Evolutionary conservation across 129 eudicot species (phyloP).

Genomic region (Saposhnikovia divaricata): DNA sequence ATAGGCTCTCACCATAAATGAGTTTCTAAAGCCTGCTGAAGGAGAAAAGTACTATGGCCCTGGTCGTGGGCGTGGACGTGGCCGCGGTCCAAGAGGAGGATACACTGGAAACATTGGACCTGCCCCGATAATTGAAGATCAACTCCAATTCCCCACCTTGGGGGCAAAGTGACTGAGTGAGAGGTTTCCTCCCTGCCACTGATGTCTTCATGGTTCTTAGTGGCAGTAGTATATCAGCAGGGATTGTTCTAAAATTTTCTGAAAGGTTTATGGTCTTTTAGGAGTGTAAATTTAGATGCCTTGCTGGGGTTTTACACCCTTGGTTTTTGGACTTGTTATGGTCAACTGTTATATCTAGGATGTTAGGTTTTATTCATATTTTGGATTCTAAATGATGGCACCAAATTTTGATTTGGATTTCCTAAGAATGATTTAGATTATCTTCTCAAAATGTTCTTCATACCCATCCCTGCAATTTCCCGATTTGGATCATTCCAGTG

Average conservation of each 20-base stretch:
- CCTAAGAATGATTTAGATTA: conserved; percentile 12
- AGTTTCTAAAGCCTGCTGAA: conserved; percentile 72
- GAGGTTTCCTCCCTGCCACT: neutral
- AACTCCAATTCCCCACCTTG: conserved; percentile 68
- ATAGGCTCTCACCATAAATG: conserved; percentile 72
- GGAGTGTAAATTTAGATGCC: conserved; percentile 52
- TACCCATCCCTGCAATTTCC: neutral
- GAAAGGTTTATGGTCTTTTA: conserved; percentile 15
- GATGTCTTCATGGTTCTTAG: neutral
- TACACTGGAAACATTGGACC: conserved; percentile 27
- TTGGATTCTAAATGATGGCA: conserved; percentile 22
- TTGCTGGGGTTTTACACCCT: conserved; percentile 22
- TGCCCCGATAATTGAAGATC: conserved; percentile 70
- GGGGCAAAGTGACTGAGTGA: conserved; percentile 41
- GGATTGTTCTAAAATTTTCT: conserved; percentile 15
- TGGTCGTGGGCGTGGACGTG: conserved; percentile 46
- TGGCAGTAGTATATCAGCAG: conserved; percentile 5
- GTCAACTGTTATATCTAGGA: conserved; percentile 28
- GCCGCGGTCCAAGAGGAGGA: conserved; percentile 53
- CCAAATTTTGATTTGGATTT: conserved; percentile 46
- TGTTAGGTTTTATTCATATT: conserved; percentile 20
- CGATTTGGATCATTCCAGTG: neutral
- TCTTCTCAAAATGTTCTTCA: neutral
- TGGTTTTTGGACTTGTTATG: conserved; percentile 21
- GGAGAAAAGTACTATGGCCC: conserved; percentile 46